Evolutionary conservation across 2,329 filamentous ascomycete genomes (phyloP).

Genomic region (Ophiostoma sp.): DNA sequence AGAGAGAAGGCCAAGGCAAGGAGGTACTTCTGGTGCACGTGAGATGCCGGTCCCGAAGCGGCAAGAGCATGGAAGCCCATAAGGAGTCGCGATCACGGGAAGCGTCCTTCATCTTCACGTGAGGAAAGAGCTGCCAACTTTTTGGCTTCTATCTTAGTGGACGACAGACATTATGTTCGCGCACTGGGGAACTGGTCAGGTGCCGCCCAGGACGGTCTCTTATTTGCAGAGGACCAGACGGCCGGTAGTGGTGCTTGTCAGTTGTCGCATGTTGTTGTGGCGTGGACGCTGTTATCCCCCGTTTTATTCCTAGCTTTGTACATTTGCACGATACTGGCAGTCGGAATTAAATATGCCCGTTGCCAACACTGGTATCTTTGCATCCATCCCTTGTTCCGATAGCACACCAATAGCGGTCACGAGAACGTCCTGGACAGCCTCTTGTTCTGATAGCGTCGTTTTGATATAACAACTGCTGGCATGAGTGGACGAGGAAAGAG

Average conservation of each 20-base stretch:
- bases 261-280: neutral
- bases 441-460: neutral
- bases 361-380: neutral
- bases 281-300: neutral
- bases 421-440: neutral
- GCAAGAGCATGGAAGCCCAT: neutral
- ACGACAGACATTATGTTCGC: neutral
- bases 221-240: neutral
- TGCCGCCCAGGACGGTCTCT: neutral
- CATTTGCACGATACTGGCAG: neutral
- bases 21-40: neutral
- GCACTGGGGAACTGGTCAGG: neutral
- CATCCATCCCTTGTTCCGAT: neutral
- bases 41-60: neutral
- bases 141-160: neutral
- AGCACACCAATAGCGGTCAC: neutral
- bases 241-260: neutral
- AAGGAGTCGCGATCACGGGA: constrained; percentile 1
- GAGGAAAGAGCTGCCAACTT: constrained; percentile 7
- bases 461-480: neutral
- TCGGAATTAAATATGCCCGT: neutral
- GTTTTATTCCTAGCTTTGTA: neutral
- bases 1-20: neutral
- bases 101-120: neutral
- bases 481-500: neutral